These are phyloP conservation scores for Wakefieldia striispora DNA, from an alignment of 768 basidiomycete species.

Conservation along the genomic window DNA sequence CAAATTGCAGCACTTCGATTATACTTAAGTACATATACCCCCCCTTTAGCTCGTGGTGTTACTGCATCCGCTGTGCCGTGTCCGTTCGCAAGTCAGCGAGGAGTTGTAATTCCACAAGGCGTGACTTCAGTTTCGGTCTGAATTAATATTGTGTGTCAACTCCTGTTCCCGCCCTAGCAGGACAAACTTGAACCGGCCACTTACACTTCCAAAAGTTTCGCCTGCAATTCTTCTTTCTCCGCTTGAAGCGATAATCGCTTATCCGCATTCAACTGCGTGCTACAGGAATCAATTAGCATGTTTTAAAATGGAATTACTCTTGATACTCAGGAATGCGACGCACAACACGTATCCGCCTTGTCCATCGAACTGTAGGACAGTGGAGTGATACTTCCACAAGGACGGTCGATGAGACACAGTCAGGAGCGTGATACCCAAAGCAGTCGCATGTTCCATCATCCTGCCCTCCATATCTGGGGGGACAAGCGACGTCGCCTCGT, in stretches of 20 bases:
- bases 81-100: slow-evolving; percentile 28
- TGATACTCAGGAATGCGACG: slow-evolving; percentile 29
- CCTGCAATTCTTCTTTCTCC: slow-evolving; percentile 88
- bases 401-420: slow-evolving; percentile 96
- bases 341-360: slow-evolving; percentile 95
- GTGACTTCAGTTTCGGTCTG: slow-evolving; percentile 79
- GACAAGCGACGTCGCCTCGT: slow-evolving; percentile 95
- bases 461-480: slow-evolving; percentile 88
- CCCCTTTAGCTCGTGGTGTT: no score
- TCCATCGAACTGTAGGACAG: slow-evolving; percentile 90
- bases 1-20: no score
- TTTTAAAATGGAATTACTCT: background rate
- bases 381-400: slow-evolving; percentile 88
- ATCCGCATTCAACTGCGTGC: slow-evolving; percentile 87
- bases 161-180: background rate
- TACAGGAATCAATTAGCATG: slow-evolving; percentile 28
- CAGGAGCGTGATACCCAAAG: slow-evolving; percentile 84
- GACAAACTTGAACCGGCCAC: slow-evolving; percentile 28
- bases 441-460: slow-evolving; percentile 93
- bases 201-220: slow-evolving; percentile 84
- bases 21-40: no score
- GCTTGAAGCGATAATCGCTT: slow-evolving; percentile 88
- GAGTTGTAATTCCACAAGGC: slow-evolving; percentile 66
- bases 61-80: background rate
- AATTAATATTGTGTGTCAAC: slow-evolving; percentile 1